A percentile compares a stretch with the other conserved stretches of the same genome.
Evolutionary conservation across 129 eudicot genomes (phyloP).

Genomic region (Lactuca saligna): DNA sequence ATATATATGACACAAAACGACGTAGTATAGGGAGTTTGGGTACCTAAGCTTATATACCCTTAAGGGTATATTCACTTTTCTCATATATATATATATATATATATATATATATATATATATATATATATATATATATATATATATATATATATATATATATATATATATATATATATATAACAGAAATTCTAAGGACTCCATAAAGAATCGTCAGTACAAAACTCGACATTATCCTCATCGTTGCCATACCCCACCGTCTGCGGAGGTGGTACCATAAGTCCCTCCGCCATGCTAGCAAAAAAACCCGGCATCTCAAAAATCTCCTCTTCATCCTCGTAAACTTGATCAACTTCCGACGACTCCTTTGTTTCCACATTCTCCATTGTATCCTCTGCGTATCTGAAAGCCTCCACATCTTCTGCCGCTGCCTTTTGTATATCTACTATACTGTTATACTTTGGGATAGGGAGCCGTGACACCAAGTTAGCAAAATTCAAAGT

Average conservation of each 20-base stretch:
- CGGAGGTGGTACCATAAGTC: constrained; percentile 66
- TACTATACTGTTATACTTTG: constrained; percentile 40
- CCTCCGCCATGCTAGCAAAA: constrained; percentile 58
- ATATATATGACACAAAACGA: too few relatives aligned
- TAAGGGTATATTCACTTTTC: too few relatives aligned
- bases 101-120: too few relatives aligned
- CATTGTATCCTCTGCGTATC: constrained; percentile 16
- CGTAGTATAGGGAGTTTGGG: too few relatives aligned
- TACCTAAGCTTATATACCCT: too few relatives aligned
- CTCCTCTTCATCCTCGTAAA: constrained; percentile 55
- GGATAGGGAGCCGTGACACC: constrained; percentile 58
- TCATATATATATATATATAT: too few relatives aligned
- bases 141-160: too few relatives aligned
- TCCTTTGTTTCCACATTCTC: neutral
- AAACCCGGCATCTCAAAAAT: constrained; percentile 47
- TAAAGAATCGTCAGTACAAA: constrained; percentile 36
- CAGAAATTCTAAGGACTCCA: constrained; percentile 34
- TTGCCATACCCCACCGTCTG: constrained; percentile 16
- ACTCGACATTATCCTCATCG: constrained; percentile 37
- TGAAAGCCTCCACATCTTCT: constrained; percentile 62
- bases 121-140: too few relatives aligned
- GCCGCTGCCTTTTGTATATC: constrained; percentile 66
- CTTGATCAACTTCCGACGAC: constrained; percentile 22
- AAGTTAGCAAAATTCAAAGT: constrained; percentile 74
- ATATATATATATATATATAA: too few relatives aligned